Base-by-base conservation (phyloP, 768 basidiomycete genomes). In the Favolaschia claudopus region DNA sequence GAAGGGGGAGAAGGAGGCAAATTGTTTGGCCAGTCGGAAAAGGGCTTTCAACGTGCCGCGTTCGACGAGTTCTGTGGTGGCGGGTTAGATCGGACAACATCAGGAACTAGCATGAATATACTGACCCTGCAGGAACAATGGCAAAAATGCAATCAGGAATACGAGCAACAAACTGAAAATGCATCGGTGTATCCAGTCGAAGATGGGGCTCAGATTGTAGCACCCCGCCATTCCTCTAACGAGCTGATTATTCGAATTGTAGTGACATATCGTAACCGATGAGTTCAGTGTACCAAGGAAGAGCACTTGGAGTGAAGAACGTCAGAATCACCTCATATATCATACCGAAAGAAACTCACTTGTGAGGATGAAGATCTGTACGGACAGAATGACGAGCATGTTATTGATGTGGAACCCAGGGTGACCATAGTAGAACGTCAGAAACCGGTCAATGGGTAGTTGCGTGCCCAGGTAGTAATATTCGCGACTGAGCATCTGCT, bases 371-470 rank as follows among this genome's bases (percentile, higher is more conserved):
- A 99, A 99, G 58, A 96, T 79, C 74, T 98, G 96, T 25, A 99
- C 93, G 34, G 97, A 96, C 64, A 97, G 76, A 70, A 99, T 99
- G 76, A 99, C 92, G 72, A 99, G 81, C 87, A 99, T 99, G 74
- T 99, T 99, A 84, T 99, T 98, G 80, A 99, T 96, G 72, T 99
- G 97, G 89, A 99, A 99, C 50, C 94, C 97, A 40, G 97, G 97
- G 74, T 99, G 97, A 43, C 95, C 96, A 67, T 99, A 99, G 81
- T 99, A 99, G 84, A 99, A 99, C 46, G 97, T 99, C 75, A 99
- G 79, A 88, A 99, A 99, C 40, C 97, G 89, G 73, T 99, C 97
- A 72, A 99, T 89, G 33, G 97, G 96, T 50, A 99, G 85, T 72
- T 99, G 97, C 22, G 97, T 99, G 27, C 97, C 97, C 62, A 99